These are phyloP conservation scores for Acanthamoeba healyi DNA, from an alignment of 208 protist genomes.

Conservation along the genomic window DNA sequence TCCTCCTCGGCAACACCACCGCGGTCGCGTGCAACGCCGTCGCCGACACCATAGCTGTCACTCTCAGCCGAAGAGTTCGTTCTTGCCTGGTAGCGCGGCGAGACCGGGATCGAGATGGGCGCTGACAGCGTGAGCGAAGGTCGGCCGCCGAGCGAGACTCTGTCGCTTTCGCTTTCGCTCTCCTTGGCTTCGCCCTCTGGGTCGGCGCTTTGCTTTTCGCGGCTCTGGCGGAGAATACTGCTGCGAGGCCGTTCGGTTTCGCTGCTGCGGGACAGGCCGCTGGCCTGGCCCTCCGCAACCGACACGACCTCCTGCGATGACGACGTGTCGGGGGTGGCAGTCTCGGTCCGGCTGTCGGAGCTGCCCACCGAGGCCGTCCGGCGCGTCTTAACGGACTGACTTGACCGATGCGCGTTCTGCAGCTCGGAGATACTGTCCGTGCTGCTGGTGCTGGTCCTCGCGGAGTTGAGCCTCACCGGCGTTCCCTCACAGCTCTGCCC, in stretches of 20 bases:
- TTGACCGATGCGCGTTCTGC: neutral
- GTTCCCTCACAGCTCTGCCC: neutral
- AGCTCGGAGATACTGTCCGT: neutral
- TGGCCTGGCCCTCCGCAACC: neutral
- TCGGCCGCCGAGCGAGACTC: neutral
- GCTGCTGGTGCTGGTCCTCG: neutral
- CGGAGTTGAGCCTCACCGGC: neutral
- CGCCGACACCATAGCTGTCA: too few relatives aligned
- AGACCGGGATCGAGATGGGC: neutral
- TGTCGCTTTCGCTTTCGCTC: neutral
- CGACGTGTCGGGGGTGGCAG: neutral
- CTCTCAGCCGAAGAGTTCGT: too few relatives aligned
- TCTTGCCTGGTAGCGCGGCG: neutral
- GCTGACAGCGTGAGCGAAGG: slow-evolving; percentile 1
- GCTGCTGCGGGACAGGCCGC: neutral
- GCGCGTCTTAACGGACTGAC: neutral
- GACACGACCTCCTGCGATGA: neutral
- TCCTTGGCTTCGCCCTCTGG: neutral
- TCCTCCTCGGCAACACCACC: too few relatives aligned
- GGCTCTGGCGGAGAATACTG: neutral
- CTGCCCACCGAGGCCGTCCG: neutral
- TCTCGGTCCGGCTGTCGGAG: neutral
- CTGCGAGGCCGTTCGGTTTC: neutral
- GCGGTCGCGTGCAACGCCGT: too few relatives aligned
- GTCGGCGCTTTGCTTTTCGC: neutral